phyloP scores from a whole-genome alignment of 768 basidiomycete genomes.

The Kondoa subrosea region DNA sequence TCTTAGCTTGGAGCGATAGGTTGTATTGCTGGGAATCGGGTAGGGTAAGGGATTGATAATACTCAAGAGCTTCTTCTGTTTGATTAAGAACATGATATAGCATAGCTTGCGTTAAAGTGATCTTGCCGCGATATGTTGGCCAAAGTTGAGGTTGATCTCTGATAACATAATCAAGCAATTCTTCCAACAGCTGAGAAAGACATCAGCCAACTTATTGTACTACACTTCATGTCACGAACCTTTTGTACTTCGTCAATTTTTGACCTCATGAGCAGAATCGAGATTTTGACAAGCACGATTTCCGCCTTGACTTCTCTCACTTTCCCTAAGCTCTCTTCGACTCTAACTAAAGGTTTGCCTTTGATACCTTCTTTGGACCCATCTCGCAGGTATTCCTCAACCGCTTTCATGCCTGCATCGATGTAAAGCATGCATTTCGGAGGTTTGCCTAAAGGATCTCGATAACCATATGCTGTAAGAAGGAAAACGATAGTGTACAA shows the following conservation, averaged over 20 bases:
- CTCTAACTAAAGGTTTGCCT: no score
- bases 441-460: background rate
- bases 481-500: conserved; percentile 5
- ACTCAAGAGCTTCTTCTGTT: background rate
- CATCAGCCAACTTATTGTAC: background rate
- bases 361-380: background rate
- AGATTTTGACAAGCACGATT: background rate
- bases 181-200: background rate
- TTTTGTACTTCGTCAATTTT: background rate
- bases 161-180: background rate
- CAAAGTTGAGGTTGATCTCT: background rate
- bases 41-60: background rate
- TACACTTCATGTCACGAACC: background rate
- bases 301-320: background rate
- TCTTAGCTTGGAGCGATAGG: background rate
- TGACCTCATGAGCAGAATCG: background rate
- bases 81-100: background rate
- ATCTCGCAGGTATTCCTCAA: background rate
- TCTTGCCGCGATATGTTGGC: background rate
- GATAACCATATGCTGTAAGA: background rate
- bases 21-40: background rate
- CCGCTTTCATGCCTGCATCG: background rate
- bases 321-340: background rate
- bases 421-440: background rate
- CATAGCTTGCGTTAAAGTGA: background rate